A percentile compares a stretch with the other conserved stretches of the same genome.
Conservation (phyloP, 371 early-diverging fungal genomes). For the Mortierella sp. region DNA sequence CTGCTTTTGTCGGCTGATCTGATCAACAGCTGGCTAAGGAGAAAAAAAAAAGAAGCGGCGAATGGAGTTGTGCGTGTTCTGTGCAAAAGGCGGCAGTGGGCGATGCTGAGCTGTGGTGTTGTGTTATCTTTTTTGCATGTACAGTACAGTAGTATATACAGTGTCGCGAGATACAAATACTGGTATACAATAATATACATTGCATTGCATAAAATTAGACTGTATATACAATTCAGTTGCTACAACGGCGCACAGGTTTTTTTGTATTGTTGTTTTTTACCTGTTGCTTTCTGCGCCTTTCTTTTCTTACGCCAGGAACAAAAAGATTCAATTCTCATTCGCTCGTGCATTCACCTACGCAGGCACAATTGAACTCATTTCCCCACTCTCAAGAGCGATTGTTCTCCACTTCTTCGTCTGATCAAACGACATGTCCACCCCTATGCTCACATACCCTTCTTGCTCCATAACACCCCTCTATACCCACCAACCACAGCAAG, state of each 20-base stretch:
- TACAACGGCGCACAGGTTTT: background rate
- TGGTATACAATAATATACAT: too few relatives aligned
- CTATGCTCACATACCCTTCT: background rate
- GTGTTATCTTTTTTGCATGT: too few relatives aligned
- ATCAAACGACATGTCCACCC: constrained; percentile 7
- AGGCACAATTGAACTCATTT: too few relatives aligned
- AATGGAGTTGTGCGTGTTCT: too few relatives aligned
- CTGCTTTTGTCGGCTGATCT: too few relatives aligned
- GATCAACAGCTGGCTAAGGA: too few relatives aligned
- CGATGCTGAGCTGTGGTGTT: too few relatives aligned
- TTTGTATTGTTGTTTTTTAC: background rate
- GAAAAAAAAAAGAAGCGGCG: too few relatives aligned
- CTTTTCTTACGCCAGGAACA: constrained; percentile 2
- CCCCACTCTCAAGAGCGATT: background rate
- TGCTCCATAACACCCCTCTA: constrained; percentile 6
- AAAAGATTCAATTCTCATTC: background rate
- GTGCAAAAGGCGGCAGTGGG: too few relatives aligned
- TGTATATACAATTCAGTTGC: too few relatives aligned
- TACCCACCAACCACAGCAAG: background rate
- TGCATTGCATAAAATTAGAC: background rate
- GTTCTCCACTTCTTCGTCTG: background rate
- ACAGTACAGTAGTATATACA: too few relatives aligned
- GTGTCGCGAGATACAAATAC: too few relatives aligned
- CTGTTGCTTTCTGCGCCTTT: background rate
- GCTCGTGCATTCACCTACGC: background rate